phyloP scores from a whole-genome alignment of 345 rosid genomes.

The Populus deltoides region DNA sequence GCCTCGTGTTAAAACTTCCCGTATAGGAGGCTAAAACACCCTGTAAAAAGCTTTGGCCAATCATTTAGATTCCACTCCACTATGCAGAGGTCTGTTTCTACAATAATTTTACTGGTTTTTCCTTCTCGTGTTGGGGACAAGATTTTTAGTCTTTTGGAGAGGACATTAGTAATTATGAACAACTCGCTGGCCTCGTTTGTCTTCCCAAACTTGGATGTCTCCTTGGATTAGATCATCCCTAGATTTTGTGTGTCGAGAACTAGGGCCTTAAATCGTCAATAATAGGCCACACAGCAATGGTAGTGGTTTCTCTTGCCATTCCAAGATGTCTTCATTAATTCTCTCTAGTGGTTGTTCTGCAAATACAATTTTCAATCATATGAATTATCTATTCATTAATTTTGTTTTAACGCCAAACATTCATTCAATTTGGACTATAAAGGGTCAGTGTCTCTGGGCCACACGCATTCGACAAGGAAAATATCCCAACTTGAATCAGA shows the following conservation, averaged over 20 bases:
- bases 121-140: neutral
- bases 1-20: neutral
- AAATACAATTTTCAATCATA: neutral
- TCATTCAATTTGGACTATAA: neutral
- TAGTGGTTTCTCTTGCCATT: neutral
- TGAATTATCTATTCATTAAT: neutral
- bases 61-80: neutral
- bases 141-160: neutral
- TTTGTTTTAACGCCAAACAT: neutral
- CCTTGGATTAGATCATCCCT: neutral
- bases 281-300: neutral
- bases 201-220: neutral
- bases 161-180: neutral
- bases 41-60: neutral
- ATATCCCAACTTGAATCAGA: neutral
- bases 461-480: neutral
- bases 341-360: neutral
- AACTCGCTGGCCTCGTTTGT: neutral
- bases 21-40: neutral
- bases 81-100: neutral
- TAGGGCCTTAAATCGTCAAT: neutral
- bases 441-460: constrained; percentile 7
- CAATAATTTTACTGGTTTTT: neutral
- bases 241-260: neutral
- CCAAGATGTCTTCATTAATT: constrained; percentile 3